Conservation (phyloP, 139 green algal genomes). For the Astrephomene gubernaculifera region DNA sequence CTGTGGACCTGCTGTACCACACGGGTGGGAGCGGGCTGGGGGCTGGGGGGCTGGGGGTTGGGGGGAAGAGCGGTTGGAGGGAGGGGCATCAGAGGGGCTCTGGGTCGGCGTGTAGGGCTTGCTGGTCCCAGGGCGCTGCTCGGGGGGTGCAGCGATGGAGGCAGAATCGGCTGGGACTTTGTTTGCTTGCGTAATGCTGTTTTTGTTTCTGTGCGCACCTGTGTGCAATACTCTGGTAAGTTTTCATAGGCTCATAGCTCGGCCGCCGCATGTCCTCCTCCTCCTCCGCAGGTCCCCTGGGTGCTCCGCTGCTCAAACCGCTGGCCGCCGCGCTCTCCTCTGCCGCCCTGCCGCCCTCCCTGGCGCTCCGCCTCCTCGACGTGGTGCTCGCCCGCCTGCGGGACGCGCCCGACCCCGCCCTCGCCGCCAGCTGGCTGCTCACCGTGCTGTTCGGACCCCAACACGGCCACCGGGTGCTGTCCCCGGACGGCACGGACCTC, state of each 20-base stretch:
- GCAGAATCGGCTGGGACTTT: too few species aligned
- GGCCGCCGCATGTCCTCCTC: too few species aligned
- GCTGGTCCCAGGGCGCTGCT: too few species aligned
- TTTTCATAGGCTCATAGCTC: too few species aligned
- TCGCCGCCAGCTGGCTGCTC: conserved; percentile 34
- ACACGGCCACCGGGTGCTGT: conserved; percentile 11
- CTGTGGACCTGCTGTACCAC: conserved; percentile 57
- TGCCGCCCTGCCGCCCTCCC: background rate
- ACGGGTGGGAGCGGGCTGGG: conserved; percentile 21
- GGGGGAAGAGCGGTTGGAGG: too few species aligned
- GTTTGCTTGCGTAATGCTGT: too few species aligned
- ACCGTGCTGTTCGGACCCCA: conserved; percentile 37
- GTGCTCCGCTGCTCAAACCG: conserved; percentile 19
- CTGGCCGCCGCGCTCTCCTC: conserved; percentile 16
- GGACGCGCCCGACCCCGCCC: conserved; percentile 25
- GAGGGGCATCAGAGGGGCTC: too few species aligned
- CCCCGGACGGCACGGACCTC: background rate
- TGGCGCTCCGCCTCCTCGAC: conserved; percentile 37
- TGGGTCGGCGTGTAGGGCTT: too few species aligned
- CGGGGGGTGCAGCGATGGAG: too few species aligned
- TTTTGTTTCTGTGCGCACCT: too few species aligned
- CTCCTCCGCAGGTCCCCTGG: background rate
- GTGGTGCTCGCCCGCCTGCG: conserved; percentile 19
- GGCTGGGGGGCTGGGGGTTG: background rate
- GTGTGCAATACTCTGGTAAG: too few species aligned